phyloP scores from a whole-genome alignment of 139 green algal species.

The Pleodorina starrii region DNA sequence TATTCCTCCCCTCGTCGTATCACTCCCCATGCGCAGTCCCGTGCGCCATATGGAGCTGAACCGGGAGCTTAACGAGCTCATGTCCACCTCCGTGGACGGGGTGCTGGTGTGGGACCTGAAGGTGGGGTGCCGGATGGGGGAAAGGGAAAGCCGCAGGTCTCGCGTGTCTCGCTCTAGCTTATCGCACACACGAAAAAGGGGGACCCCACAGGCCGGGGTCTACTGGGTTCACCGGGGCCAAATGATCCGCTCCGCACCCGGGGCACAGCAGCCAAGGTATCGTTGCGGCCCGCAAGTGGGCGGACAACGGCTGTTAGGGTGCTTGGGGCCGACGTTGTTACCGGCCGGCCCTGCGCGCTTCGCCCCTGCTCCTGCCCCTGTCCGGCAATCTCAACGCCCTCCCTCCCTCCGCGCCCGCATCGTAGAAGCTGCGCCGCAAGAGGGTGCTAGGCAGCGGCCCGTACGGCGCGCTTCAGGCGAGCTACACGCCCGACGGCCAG shows the following conservation, averaged over 20 bases:
- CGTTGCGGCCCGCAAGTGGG: too few relatives aligned
- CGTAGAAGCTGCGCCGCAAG: conserved; percentile 52
- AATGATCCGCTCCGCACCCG: too few relatives aligned
- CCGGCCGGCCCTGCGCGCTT: neutral
- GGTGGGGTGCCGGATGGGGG: conserved; percentile 9
- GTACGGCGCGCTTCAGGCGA: conserved; percentile 47
- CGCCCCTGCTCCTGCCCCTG: neutral
- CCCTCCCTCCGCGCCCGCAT: neutral
- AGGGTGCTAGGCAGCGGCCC: conserved; percentile 57
- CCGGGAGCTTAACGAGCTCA: conserved; percentile 26
- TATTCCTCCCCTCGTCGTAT: too few relatives aligned
- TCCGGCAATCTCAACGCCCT: neutral
- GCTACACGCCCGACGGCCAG: conserved; percentile 45
- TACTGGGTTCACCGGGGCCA: too few relatives aligned
- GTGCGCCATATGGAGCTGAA: conserved; percentile 32
- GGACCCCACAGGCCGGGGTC: too few relatives aligned
- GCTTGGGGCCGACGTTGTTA: too few relatives aligned
- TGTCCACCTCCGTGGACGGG: conserved; percentile 48
- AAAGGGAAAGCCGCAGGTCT: neutral
- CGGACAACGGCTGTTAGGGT: too few relatives aligned
- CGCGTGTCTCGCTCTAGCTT: too few relatives aligned
- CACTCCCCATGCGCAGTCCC: neutral
- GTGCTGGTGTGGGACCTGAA: conserved; percentile 62
- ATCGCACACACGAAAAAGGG: too few relatives aligned
- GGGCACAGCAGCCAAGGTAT: too few relatives aligned